A percentile compares a stretch with the other conserved stretches of the same genome.
Conservation (phyloP, 805 yeast genomes). For the Nakazawaea molendinolei region DNA sequence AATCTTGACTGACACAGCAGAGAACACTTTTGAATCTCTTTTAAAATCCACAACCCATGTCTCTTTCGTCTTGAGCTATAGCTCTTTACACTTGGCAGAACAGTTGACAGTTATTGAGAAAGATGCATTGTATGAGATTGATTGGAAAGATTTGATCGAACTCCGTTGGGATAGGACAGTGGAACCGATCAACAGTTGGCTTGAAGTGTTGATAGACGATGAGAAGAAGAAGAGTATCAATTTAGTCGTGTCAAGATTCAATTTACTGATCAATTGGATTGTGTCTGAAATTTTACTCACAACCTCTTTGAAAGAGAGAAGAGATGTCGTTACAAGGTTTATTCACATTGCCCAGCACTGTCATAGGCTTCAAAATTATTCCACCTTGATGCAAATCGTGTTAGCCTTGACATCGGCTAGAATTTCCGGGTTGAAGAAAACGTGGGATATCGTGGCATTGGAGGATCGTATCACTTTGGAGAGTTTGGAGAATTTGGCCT, state of each 20-base stretch:
- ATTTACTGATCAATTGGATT: slow-evolving; percentile 86
- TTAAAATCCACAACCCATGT: slow-evolving; percentile 53
- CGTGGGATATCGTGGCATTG: slow-evolving; percentile 70
- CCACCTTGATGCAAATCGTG: slow-evolving; percentile 82
- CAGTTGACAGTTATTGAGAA: slow-evolving; percentile 85
- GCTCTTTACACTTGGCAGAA: slow-evolving; percentile 59
- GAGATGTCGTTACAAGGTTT: slow-evolving; percentile 71
- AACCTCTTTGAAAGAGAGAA: slow-evolving; percentile 47
- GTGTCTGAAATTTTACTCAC: slow-evolving; percentile 81
- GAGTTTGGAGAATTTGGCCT: slow-evolving; percentile 61
- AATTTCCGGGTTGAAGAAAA: slow-evolving; percentile 50
- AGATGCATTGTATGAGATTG: slow-evolving; percentile 77
- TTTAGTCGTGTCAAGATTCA: slow-evolving; percentile 77
- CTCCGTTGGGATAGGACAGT: slow-evolving; percentile 64
- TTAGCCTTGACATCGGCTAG: slow-evolving; percentile 70
- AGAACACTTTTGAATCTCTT: slow-evolving; percentile 29
- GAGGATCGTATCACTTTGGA: slow-evolving; percentile 66
- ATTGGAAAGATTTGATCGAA: slow-evolving; percentile 86
- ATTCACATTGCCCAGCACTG: slow-evolving; percentile 82
- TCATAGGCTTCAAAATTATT: slow-evolving; percentile 65
- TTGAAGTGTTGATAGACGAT: slow-evolving; percentile 59
- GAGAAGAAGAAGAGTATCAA: slow-evolving; percentile 60
- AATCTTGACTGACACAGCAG: background rate
- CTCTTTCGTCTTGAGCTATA: slow-evolving; percentile 74
- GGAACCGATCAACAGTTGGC: slow-evolving; percentile 76